Base-by-base conservation (phyloP, 164 flowering plant genomes). In the Stephania japonica region DNA sequence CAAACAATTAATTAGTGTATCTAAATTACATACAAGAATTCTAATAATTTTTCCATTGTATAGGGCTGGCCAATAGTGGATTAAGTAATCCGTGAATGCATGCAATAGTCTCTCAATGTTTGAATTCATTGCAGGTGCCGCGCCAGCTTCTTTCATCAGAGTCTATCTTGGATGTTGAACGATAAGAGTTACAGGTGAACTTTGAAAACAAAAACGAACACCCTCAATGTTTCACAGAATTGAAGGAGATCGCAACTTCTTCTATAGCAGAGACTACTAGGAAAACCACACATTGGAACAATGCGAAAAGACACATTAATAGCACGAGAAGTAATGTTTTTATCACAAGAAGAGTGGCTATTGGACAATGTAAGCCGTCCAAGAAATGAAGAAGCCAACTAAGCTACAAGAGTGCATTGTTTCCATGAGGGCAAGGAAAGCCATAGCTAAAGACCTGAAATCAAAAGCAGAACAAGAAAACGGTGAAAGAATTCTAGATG, bases 391-490 rank as follows among this genome's bases (percentile, higher is more conserved):
- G 50, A 44, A 44, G 53, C 21, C 59, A 7, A 65, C 56, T 26
- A 73, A 67, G 44, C 62, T 44, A 49, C 27, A 56, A 47, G 18
- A 32, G 38, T 32, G 38, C 25, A 19, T 18, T n/a, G 21, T 9
- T 42, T 19, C 18, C 19, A 65, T 66, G 32, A 43, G 49, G 65
- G 18, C 12, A 56, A 49, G 13, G 75, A 11, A 49, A 66, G 24
- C 41, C 38, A 66, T 7, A 21, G 11, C 32, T 24, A 38, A 53
- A 73, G 70, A 21, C 47, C 65, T 47, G 44, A 73, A 67, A 64
- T 18, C 70, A 67, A 49, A 67, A 67, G 43, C 65, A 71, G 41
- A 26, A 62, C 42, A 11, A 47, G 27, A 43, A 64, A 42, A 24
- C 53, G 38, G 5, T 47, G 16, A 73, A 32, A 50, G 61, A 41